A percentile compares a stretch with the other conserved stretches of the same genome.
phyloP scores from a whole-genome alignment of 2,329 filamentous ascomycete species.

The Neospermospora avenae region DNA sequence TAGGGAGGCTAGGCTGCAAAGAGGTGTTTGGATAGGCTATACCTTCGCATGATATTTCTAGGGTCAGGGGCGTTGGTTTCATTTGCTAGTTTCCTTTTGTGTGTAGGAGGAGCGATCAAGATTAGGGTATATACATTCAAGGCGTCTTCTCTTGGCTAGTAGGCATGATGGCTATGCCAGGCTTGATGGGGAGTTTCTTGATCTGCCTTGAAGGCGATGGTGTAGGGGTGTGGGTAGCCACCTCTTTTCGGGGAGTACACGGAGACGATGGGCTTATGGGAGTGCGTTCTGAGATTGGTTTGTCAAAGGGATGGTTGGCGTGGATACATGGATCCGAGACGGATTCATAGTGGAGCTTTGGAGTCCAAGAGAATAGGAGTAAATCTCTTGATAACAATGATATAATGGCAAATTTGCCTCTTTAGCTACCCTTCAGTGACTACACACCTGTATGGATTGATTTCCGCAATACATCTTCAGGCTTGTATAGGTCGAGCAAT shows the following conservation, averaged over 20 bases:
- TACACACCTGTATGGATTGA: neutral
- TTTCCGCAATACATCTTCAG: no score
- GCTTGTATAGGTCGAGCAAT: no score
- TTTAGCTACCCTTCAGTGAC: neutral
- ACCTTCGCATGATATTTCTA: constrained; percentile 1
- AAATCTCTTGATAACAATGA: neutral
- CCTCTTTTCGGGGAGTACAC: neutral
- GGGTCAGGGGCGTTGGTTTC: neutral
- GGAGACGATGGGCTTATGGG: neutral
- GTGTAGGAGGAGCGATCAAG: neutral
- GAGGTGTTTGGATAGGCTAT: constrained; percentile 4
- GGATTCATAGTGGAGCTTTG: neutral
- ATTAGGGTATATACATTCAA: neutral
- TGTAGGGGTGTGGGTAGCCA: neutral
- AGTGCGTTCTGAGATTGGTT: neutral
- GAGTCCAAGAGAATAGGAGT: neutral
- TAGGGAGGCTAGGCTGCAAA: neutral
- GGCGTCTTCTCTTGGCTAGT: neutral
- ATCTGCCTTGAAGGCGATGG: neutral
- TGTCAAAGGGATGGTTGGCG: neutral
- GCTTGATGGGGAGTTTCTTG: neutral
- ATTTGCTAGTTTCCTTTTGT: neutral
- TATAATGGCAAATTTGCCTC: neutral
- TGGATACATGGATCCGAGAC: neutral
- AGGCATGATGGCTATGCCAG: neutral